Evolutionary conservation across 352 stramenopile genomes (phyloP), one percentile per base, ranked within the genome.

Genomic region (Phytophthora hibernalis): DNA sequence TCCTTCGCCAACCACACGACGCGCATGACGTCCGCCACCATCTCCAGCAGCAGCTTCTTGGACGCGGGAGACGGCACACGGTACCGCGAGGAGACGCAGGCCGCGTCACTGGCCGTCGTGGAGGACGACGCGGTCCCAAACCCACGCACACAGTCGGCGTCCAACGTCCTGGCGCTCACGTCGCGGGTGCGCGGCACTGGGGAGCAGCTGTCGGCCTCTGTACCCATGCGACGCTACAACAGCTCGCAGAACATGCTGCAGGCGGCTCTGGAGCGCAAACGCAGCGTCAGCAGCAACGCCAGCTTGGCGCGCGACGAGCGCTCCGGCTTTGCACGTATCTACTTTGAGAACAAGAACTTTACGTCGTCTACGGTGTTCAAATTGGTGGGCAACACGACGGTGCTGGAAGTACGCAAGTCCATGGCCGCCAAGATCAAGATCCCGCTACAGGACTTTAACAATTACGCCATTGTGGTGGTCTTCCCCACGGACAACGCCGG

Each of bases 341-440:
- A 90, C 69, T 95, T 92, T 59, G 82, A 95, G 47, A 92, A 87
- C 68, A 77, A 88, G 44, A 90, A 58, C 64, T 93, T 93, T 51
- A 93, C 84, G 56, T 93, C 85, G 24, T 93, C 85, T 8, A 93
- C 85, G 2, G 83, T 95, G 24, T 91, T 95, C 68, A 90, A 88
- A 60, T 64, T 95, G 28, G 71, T 83, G 8, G 66, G 74, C 30
- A 86, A 55, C 8, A 95, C 80, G 35, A 92, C 80, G 0, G 84
- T 93, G 56, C 72, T 90, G 2, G 85, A 95, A 40, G 86, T 94
- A 52, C 71, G 87, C 42, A 77, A 86, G 70, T 91, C 82, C 12
- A 93, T 95, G 83, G 85, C 83, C 5, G 85, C 77, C 51, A 93
- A 93, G 72, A 89, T 95, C 63, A 90, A 92, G 55, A 88, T 95